Base-by-base conservation (phyloP, 345 rosid species). In the Melastoma malabathricum region DNA sequence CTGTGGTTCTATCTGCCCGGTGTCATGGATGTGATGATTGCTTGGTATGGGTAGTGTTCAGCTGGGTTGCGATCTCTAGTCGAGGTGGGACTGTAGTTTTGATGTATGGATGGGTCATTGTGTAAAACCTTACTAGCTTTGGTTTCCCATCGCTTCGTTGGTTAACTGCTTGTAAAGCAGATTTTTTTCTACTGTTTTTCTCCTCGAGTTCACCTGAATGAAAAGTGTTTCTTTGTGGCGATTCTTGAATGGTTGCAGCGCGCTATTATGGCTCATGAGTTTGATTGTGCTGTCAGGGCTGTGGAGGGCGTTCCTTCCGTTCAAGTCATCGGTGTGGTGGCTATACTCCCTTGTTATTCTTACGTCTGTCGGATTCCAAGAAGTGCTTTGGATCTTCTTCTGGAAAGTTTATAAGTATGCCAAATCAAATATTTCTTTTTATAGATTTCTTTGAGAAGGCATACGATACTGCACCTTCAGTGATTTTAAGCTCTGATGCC, bases 221-320 rank as follows among this genome's bases (percentile, higher is more conserved):
- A 34, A 34, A 9, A 6, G 41, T 15, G 41, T 51, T 51, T 13
- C 20, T 6, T 49, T 46, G 18, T 15, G 22, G 51, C 25, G 4
- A 8, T 41, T 58, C 1, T 50, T 15, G 18, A 47, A 15, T 61
- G 55, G 31, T 8, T 64, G 79, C 70, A 89, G 96, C 70, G 77
- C 87, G n/a, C 76, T 87, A 59, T 59, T 92, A 44, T 92, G 96
- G 98, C 89, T 92, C 48, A 75, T 84, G 67, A 84, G 93, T 59
- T 68, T 92, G 55, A 87, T 92, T 49, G 62, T 75, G 67, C 73
- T 87, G 48, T 84, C 96, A n/a, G 96, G 82, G 15, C 2, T 82
- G 6, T 87, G 96, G 98, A 84, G 96, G 54, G 82, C 76, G 0
- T 87, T 92, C 64, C 96, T 92, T 63, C 98, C 98, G 59, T 68